Evolutionary conservation across 805 yeast genomes (phyloP), one percentile per base, ranked within the genome.

Genomic region (Saccharomycopsis sp.): DNA sequence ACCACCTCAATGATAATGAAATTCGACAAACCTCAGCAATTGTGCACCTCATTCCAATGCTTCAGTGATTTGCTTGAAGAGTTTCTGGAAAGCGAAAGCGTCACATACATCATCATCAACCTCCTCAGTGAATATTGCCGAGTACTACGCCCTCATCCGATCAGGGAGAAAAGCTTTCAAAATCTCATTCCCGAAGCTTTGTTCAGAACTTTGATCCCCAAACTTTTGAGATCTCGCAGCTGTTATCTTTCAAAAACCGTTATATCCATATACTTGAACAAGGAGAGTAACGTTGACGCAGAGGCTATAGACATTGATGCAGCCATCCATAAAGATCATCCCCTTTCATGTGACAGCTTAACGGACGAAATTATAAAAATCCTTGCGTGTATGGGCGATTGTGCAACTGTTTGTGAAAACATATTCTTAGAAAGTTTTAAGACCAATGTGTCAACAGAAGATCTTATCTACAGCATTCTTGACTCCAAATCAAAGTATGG

Each of bases 221-320:
- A n/a, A 13, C 17, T 43, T 3, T 16, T 43, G 25, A 23, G n/a
- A 22, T 15, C 26, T 12, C 26, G 36, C 15, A 27, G 30, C 16
- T 43, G 42, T 21, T 39, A 35, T 23, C 38, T 35, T 9, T 25
- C 43, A 3, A 35, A 33, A 20, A 21, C 20, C 7, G 38, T 43
- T 12, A 15, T 43, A 3, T 30, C 44, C 3, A 18, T 30, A n/a
- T 43, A n/a, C 20, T 30, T 39, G 22, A 20, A 31, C 15, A n/a
- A n/a, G n/a, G 12, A 20, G n/a, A 7, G 25, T 12, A 13, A 30
- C 4, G 19, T 8, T 22, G 27, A 36, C 15, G 9, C 39, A 12
- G n/a, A n/a, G n/a, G 18, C 36, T 13, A 13, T 12, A 10, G 38
- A 34, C 16, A 16, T 36, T 12, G 23, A 36, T 18, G 33, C 43